Base-by-base conservation (phyloP, 257 asterid genomes). In the Nicotiana sylvestris region DNA sequence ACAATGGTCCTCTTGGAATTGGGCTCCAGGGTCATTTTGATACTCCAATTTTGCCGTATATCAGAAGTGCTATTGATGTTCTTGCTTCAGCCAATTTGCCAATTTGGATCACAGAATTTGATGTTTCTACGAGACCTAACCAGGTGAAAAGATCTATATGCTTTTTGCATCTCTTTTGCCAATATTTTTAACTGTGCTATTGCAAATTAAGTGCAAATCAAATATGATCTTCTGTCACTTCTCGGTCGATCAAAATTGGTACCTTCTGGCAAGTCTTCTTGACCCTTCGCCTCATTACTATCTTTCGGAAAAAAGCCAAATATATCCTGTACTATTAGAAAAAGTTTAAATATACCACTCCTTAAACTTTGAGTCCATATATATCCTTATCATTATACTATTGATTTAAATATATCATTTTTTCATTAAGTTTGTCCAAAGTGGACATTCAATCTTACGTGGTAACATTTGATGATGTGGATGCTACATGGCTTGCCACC, bases 91-190 rank as follows among this genome's bases (percentile, higher is more conserved):
- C 89, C 6, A 86, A 82, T 3, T 58, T 87, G 80, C 91, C 93
- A 1, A 83, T 92, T 1, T 92, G 96, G 94, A 76, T 92, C 66
- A 92, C 95, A 0, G 95, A 91, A 35, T 56, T 89, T 3, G 94
- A 91, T n/a, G 70, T 49, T 17, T 46, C 12, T 46, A 0, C 13
- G 12, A 29, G 39, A 32, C 17, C 46, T 18, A 85, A 83, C 69
- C 80, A 56, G 43, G 76, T 13, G 21, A 16, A 18, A 10, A 85
- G 25, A 51, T 57, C 58, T 57, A 81, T 61, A 60, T 83, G 9
- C 10, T 39, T 39, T 39, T 7, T 39, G 46, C 46, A 39, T 57
- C 8, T 57, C 25, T n/a, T 15, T 56, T 57, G 21, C 62, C 62
- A 17, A 6, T 57, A 16, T 57, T 57, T 57, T 16, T 57, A 57